phyloP scores from a whole-genome alignment of 176 grass and related monocot species.

The Phyllostachys edulis region DNA sequence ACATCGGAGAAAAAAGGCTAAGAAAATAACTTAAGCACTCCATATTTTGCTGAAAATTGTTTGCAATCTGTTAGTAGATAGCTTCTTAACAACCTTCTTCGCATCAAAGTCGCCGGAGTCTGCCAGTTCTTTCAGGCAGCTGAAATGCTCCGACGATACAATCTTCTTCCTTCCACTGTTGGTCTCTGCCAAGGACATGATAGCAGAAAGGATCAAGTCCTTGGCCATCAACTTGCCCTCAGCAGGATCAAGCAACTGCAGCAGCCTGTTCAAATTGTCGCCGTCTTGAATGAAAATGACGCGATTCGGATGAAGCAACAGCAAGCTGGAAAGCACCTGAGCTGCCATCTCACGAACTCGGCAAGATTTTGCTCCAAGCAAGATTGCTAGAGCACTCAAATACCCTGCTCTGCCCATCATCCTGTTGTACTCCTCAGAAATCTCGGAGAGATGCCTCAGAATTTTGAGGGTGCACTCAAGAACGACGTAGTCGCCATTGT shows the following conservation, averaged over 20 bases:
- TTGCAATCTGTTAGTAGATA: slow-evolving; percentile 62
- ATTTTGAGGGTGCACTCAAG: slow-evolving; percentile 69
- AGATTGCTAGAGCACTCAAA: slow-evolving; percentile 47
- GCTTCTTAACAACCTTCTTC: slow-evolving; percentile 78
- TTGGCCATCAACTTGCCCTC: slow-evolving; percentile 56
- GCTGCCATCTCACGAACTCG: slow-evolving; percentile 62
- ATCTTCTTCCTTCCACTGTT: slow-evolving; percentile 76
- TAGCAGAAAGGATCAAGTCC: slow-evolving; percentile 56
- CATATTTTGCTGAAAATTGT: slow-evolving; percentile 79
- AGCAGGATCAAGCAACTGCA: slow-evolving; percentile 58
- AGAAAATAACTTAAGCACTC: slow-evolving; percentile 54
- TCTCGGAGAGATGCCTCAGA: slow-evolving; percentile 49
- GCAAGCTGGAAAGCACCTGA: slow-evolving; percentile 55
- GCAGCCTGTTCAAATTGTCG: slow-evolving; percentile 52
- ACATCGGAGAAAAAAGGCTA: background rate
- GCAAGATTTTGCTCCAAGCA: slow-evolving; percentile 67
- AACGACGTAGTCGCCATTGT: slow-evolving; percentile 54
- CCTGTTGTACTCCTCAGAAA: slow-evolving; percentile 60
- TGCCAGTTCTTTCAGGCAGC: slow-evolving; percentile 61
- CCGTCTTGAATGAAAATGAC: slow-evolving; percentile 67
- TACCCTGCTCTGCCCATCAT: slow-evolving; percentile 66
- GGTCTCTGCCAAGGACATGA: slow-evolving; percentile 63
- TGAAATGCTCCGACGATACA: slow-evolving; percentile 62
- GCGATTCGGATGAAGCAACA: slow-evolving; percentile 44
- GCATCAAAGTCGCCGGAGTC: slow-evolving; percentile 58